A percentile compares a stretch with the other conserved stretches of the same genome.
Conservation (phyloP, 805 yeast genomes). For the Danielozyma ontarioensis region DNA sequence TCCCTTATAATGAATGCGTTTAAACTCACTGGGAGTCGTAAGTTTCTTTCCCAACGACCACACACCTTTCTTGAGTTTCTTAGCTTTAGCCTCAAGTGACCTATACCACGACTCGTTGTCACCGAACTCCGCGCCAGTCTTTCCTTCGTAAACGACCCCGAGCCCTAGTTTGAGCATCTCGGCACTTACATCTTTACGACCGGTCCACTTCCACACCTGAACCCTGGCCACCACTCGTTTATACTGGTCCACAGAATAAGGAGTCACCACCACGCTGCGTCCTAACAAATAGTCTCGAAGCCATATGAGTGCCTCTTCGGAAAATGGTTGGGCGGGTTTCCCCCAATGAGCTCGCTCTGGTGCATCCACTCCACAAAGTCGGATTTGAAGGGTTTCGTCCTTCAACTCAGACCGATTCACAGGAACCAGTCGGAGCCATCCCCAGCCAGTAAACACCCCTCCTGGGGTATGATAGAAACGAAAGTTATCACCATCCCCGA, state of each 20-base stretch:
- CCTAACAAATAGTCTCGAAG: constrained; percentile 62
- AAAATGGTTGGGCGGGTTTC: constrained; percentile 81
- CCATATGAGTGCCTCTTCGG: constrained; percentile 84
- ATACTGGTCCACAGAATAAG: constrained; percentile 82
- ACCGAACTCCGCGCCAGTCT: constrained; percentile 78
- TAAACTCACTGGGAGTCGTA: constrained; percentile 76
- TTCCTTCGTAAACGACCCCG: constrained; percentile 85
- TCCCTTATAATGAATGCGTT: constrained; percentile 25
- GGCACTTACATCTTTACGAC: constrained; percentile 73
- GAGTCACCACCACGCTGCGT: constrained; percentile 65
- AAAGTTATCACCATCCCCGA: constrained; percentile 95
- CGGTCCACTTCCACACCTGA: constrained; percentile 50
- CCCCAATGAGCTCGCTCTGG: constrained; percentile 96
- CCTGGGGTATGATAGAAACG: constrained; percentile 93
- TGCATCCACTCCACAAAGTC: constrained; percentile 93
- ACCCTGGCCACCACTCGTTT: constrained; percentile 82
- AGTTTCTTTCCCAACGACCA: constrained; percentile 56
- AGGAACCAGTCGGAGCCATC: constrained; percentile 76
- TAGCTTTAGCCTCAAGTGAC: constrained; percentile 57
- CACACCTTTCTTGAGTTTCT: constrained; percentile 52
- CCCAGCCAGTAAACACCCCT: constrained; percentile 86
- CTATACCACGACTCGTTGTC: constrained; percentile 61
- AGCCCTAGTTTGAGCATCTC: constrained; percentile 83
- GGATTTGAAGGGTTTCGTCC: constrained; percentile 68
- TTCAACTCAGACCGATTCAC: constrained; percentile 40